phyloP scores from a whole-genome alignment of 768 basidiomycete species.

The Galerina sulciceps region DNA sequence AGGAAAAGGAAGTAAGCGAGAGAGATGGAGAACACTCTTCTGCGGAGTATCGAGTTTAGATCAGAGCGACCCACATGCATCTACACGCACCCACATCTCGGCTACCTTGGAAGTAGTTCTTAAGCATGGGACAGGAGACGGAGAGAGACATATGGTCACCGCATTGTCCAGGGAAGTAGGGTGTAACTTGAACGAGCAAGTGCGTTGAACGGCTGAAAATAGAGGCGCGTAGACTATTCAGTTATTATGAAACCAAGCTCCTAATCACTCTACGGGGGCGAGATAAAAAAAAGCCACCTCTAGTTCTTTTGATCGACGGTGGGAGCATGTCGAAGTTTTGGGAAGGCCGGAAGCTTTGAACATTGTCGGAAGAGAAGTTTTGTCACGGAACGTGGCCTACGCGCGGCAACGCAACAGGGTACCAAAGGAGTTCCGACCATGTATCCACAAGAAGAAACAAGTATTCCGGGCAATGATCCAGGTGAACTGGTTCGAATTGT shows the following conservation, averaged over 20 bases:
- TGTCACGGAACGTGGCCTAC: conserved; percentile 8
- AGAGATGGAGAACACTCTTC: background rate
- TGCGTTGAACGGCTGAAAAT: background rate
- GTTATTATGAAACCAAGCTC: background rate
- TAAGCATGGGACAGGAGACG: background rate
- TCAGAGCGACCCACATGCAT: conserved; percentile 4
- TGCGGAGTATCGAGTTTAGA: background rate
- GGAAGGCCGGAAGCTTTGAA: background rate
- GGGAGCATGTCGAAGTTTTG: background rate
- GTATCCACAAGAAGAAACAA: conserved; percentile 1
- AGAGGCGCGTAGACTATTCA: background rate
- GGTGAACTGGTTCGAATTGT: conserved; percentile 1
- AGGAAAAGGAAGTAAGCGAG: background rate
- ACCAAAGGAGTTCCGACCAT: background rate
- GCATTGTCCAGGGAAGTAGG: background rate
- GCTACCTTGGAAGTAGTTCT: background rate
- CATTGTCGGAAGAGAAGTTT: conserved; percentile 1
- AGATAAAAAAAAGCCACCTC: background rate
- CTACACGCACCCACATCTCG: conserved; percentile 11
- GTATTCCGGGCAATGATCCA: background rate
- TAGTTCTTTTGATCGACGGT: background rate
- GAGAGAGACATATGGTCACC: background rate
- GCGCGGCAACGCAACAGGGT: conserved; percentile 4
- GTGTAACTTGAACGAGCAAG: background rate
- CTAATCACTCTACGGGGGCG: background rate